phyloP scores from a whole-genome alignment of 371 early-diverging fungal genomes.

The Actinomortierella ambigua region DNA sequence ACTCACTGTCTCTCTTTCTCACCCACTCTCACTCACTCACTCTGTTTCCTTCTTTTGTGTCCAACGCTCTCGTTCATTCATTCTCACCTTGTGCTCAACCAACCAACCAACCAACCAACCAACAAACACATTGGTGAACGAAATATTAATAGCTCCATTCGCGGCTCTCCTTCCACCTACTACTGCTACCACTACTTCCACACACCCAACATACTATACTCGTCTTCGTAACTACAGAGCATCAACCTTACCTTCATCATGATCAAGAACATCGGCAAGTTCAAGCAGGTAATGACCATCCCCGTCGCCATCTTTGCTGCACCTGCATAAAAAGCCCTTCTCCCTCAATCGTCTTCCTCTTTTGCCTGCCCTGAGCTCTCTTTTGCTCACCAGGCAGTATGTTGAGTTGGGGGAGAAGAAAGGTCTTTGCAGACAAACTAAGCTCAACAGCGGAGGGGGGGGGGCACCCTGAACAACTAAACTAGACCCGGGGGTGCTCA shows the following conservation, averaged over 20 bases:
- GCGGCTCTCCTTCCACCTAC: too few species aligned
- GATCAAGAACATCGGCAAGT: conserved; percentile 74
- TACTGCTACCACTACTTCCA: not conserved
- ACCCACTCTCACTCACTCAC: conserved; percentile 9
- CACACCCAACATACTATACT: not conserved
- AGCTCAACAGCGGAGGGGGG: too few species aligned
- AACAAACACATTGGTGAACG: too few species aligned
- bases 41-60: not conserved
- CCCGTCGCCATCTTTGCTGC: not conserved
- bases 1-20: conserved; percentile 1
- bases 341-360: not conserved
- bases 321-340: conserved; percentile 4
- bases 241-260: conserved; percentile 21
- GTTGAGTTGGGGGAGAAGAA: not conserved
- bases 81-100: conserved; percentile 1
- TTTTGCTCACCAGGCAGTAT: too few species aligned
- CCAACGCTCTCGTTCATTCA: not conserved
- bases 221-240: not conserved
- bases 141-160: too few species aligned
- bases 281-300: conserved; percentile 60
- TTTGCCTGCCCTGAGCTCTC: too few species aligned
- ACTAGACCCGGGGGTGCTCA: too few species aligned
- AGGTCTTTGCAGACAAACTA: conserved; percentile 1
- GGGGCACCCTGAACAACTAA: too few species aligned
- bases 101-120: too few species aligned